Conservation (phyloP, 1,284 basidiomycete genomes). For the Apiotrichum siamense region DNA sequence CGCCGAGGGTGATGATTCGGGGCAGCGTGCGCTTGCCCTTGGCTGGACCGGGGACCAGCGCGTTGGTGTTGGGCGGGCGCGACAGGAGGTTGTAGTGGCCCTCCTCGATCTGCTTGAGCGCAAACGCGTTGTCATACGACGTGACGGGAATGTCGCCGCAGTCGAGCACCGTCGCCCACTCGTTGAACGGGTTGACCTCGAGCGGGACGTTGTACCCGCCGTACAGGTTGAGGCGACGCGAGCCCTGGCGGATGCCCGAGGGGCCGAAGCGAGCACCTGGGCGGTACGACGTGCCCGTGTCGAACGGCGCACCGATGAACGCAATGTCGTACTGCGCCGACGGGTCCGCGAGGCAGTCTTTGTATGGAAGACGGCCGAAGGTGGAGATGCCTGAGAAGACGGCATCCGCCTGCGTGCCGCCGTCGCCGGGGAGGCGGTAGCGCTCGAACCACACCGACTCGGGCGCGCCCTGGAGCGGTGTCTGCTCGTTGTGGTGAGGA, state of each 20-base stretch:
- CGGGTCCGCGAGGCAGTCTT: slow-evolving; percentile 31
- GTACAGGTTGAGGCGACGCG: slow-evolving; percentile 17
- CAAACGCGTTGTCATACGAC: slow-evolving; percentile 28
- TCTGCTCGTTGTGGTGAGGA: slow-evolving; percentile 1
- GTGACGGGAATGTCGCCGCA: slow-evolving; percentile 34
- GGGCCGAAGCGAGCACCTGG: slow-evolving; percentile 70
- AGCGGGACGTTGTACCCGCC: slow-evolving; percentile 31
- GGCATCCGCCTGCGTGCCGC: slow-evolving; percentile 3
- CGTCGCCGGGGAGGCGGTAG: slow-evolving; percentile 5
- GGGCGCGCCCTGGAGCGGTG: not conserved
- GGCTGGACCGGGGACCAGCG: not conserved
- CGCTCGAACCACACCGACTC: slow-evolving; percentile 5
- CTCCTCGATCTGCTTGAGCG: slow-evolving; percentile 7
- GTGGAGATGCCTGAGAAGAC: slow-evolving; percentile 38
- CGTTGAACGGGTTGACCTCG: slow-evolving; percentile 29
- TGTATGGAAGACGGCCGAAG: slow-evolving; percentile 42
- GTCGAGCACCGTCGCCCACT: slow-evolving; percentile 35
- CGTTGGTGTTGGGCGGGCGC: not conserved
- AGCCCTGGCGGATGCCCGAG: slow-evolving; percentile 59
- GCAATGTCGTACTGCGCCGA: slow-evolving; percentile 46
- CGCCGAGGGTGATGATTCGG: slow-evolving; percentile 41
- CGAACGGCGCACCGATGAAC: slow-evolving; percentile 72
- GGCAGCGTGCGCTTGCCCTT: slow-evolving; percentile 26
- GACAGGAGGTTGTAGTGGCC: slow-evolving; percentile 4
- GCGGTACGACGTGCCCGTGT: slow-evolving; percentile 46